Evolutionary conservation across 73 alveolate species (phyloP).

Genomic region (Stentor coeruleus): DNA sequence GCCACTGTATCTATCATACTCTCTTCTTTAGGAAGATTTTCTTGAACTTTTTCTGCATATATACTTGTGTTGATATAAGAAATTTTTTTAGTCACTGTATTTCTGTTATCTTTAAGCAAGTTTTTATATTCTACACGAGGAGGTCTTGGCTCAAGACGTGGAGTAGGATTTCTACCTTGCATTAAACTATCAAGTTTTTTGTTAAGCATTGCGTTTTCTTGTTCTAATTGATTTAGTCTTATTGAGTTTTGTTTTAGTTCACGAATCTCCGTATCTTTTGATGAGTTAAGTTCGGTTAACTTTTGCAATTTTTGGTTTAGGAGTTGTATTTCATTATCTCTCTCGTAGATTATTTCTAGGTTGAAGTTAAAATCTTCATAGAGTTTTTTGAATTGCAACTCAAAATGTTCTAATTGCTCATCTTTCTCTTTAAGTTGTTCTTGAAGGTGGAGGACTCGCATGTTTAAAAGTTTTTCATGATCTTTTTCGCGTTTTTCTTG

Average conservation of each 20-base stretch:
- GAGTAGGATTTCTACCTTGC: background rate
- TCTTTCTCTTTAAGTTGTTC: background rate
- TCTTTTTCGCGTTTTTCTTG: no score
- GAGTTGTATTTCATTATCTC: background rate
- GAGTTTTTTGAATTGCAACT: background rate
- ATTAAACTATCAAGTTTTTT: background rate
- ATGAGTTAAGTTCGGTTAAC: background rate
- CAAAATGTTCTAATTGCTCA: background rate
- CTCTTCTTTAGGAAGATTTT: background rate
- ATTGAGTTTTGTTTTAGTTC: background rate
- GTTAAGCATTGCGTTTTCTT: background rate
- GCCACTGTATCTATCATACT: background rate
- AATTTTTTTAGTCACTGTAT: background rate
- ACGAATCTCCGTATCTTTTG: background rate
- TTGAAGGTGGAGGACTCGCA: background rate
- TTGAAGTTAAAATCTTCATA: background rate
- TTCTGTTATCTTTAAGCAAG: background rate
- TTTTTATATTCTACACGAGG: background rate
- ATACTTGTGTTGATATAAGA: background rate
- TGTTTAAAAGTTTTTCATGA: background rate
- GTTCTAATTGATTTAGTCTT: background rate
- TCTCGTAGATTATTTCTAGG: background rate
- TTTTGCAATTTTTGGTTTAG: background rate
- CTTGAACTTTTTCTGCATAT: background rate
- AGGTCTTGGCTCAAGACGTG: background rate